These are phyloP conservation scores for Thuidium tamariscinum DNA, from an alignment of 225 moss, liverwort and hornwort species.

Conservation along the genomic window DNA sequence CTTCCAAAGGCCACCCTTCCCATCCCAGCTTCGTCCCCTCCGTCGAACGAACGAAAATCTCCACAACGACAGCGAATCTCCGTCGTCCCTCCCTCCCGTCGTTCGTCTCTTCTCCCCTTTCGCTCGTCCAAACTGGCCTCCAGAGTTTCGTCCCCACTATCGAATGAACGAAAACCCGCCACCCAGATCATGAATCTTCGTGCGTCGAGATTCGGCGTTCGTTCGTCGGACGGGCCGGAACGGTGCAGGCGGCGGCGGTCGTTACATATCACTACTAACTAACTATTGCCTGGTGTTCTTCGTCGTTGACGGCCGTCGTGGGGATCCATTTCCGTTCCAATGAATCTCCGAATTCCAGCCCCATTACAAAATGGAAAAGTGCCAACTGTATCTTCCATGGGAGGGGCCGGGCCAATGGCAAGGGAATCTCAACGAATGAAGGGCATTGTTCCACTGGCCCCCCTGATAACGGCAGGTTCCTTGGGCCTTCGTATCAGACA, in stretches of 20 bases:
- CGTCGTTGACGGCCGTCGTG: neutral
- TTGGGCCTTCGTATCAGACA: neutral
- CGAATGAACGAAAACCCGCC: no score
- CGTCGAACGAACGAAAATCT: neutral
- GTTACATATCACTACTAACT: neutral
- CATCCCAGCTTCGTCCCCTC: neutral
- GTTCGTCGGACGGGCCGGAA: neutral
- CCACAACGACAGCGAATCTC: neutral
- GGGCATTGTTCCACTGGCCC: neutral
- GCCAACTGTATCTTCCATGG: neutral
- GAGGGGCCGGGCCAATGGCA: neutral
- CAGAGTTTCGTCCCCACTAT: no score
- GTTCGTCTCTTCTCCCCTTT: neutral
- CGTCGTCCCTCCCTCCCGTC: neutral
- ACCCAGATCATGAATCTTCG: neutral
- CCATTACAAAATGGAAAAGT: neutral
- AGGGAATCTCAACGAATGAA: neutral
- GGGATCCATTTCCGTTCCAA: neutral
- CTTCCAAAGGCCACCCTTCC: conserved; percentile 6
- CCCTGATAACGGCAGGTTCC: accelerated
- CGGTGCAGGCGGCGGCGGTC: neutral
- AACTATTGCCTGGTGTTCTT: neutral
- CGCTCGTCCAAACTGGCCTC: neutral
- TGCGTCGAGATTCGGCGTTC: neutral
- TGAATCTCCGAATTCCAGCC: neutral